Conservation (phyloP, 805 yeast genomes). For the Starmerella stellata region DNA sequence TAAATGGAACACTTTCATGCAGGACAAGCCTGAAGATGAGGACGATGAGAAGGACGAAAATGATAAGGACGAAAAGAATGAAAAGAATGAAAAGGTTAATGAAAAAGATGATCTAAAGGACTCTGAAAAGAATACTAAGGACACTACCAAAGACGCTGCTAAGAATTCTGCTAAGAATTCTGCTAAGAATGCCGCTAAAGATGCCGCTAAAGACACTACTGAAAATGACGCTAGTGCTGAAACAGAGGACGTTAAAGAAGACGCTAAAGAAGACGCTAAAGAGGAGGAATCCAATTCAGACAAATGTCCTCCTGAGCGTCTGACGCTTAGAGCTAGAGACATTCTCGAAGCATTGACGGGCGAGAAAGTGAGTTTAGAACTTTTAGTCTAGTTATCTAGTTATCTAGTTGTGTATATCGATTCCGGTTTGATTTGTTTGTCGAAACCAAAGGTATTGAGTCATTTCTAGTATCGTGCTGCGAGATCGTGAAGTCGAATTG, state of each 20-base stretch:
- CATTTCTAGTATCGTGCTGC: too few relatives aligned
- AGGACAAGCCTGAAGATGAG: conserved; percentile 17
- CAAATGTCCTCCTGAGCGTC: too few relatives aligned
- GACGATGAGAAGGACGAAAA: conserved; percentile 2
- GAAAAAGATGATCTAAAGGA: neutral
- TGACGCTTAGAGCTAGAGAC: conserved; percentile 15
- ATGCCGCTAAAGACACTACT: conserved; percentile 5
- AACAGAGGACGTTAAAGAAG: too few relatives aligned
- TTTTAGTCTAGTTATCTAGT: conserved; percentile 6
- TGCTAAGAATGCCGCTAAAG: too few relatives aligned
- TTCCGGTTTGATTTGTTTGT: too few relatives aligned
- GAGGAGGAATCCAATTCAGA: conserved; percentile 10
- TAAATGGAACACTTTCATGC: conserved; percentile 39
- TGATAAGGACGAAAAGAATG: conserved; percentile 1
- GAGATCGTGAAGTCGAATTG: too few relatives aligned
- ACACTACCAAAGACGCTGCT: conserved; percentile 1
- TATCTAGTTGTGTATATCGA: too few relatives aligned
- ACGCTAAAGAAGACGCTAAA: conserved; percentile 6
- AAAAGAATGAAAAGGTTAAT: too few relatives aligned
- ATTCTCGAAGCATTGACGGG: conserved; percentile 11
- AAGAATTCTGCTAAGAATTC: too few relatives aligned
- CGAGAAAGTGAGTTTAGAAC: conserved; percentile 9
- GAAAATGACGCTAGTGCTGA: conserved; percentile 11
- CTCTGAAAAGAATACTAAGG: neutral
- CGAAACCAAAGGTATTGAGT: too few relatives aligned